phyloP scores from a whole-genome alignment of 495 filamentous ascomycete species.

The Podospora bellae-mahoneyi region DNA sequence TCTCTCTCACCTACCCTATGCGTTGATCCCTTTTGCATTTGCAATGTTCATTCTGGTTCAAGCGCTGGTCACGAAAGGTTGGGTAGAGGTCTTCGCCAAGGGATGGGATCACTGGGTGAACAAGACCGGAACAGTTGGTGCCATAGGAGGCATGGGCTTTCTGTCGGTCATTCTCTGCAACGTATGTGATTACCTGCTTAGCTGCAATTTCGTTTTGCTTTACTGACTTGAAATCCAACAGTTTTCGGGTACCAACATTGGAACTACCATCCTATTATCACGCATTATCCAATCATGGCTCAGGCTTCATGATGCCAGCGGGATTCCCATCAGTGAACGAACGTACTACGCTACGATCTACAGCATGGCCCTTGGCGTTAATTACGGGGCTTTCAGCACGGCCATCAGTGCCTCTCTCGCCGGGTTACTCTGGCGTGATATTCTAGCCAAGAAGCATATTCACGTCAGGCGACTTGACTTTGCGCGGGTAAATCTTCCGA shows the following conservation, averaged over 20 bases:
- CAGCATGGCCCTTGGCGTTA: constrained; percentile 64
- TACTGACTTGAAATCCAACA: constrained; percentile 25
- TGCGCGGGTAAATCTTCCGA: constrained; percentile 60
- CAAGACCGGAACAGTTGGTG: constrained; percentile 60
- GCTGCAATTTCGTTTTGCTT: neutral
- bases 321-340: constrained; percentile 48
- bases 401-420: constrained; percentile 65
- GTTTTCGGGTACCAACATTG: constrained; percentile 70
- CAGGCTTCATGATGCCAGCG: constrained; percentile 46
- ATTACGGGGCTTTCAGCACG: constrained; percentile 65
- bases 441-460: constrained; percentile 61
- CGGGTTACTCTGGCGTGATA: constrained; percentile 64
- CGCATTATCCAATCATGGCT: constrained; percentile 63
- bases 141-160: constrained; percentile 64
- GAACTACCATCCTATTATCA: constrained; percentile 63
- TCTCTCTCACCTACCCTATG: constrained; percentile 55
- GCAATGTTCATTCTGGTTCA: constrained; percentile 68
- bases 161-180: constrained; percentile 66
- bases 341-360: constrained; percentile 67
- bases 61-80: constrained; percentile 62
- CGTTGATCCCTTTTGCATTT: constrained; percentile 62
- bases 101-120: constrained; percentile 67
- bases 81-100: constrained; percentile 63
- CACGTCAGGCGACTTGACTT: constrained; percentile 56
- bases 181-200: constrained; percentile 41